Evolutionary conservation across 2,329 filamentous ascomycete genomes (phyloP).

Genomic region (Elsinoe australis): DNA sequence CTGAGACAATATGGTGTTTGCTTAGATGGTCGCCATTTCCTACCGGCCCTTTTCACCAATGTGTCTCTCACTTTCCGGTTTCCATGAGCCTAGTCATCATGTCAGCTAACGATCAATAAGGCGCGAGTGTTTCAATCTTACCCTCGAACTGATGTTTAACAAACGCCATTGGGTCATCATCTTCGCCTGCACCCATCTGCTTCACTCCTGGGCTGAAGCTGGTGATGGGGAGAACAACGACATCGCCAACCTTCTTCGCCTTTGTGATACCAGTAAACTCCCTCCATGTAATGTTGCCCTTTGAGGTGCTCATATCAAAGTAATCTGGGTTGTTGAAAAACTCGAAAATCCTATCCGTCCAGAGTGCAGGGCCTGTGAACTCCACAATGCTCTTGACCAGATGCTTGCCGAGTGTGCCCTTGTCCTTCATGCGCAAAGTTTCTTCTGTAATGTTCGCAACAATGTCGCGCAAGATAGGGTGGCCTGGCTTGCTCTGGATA

Average conservation of each 20-base stretch:
- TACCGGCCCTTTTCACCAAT: constrained; percentile 45
- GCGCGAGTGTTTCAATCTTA: constrained; percentile 38
- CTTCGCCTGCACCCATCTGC: constrained; percentile 84
- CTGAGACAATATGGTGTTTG: no score
- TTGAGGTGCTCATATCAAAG: constrained; percentile 69
- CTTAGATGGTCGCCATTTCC: no score
- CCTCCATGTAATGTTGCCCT: constrained; percentile 69
- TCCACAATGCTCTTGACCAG: constrained; percentile 73
- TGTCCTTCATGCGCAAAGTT: constrained; percentile 64
- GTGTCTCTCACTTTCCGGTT: constrained; percentile 62
- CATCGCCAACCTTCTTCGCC: constrained; percentile 84
- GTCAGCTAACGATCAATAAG: not conserved
- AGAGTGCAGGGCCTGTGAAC: constrained; percentile 86
- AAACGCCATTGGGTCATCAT: constrained; percentile 91
- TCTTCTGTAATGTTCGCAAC: constrained; percentile 79
- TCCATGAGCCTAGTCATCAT: constrained; percentile 58
- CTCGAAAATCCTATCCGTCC: constrained; percentile 86
- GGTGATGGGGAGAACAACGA: constrained; percentile 88
- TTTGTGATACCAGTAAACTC: constrained; percentile 83
- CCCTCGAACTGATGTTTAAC: constrained; percentile 96
- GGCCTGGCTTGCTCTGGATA: constrained; percentile 89
- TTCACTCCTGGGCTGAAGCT: constrained; percentile 92
- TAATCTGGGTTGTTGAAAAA: constrained; percentile 88
- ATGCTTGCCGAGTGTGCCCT: constrained; percentile 54
- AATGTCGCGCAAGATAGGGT: constrained; percentile 81